Evolutionary conservation across 148 eudicot species (phyloP), one percentile per base, ranked within the genome.

Genomic region (Tetragonia tetragonoides): DNA sequence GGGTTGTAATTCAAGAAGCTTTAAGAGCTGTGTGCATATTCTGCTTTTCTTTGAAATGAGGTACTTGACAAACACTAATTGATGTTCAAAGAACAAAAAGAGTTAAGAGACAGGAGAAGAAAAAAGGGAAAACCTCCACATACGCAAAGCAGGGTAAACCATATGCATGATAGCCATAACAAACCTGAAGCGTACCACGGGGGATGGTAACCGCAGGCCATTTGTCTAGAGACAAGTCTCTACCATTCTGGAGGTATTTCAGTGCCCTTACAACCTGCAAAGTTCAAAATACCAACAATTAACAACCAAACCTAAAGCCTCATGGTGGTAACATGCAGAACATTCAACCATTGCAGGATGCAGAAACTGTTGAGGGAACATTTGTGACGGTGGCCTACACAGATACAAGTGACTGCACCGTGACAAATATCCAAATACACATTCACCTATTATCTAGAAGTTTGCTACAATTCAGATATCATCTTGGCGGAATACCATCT

Each of bases 181-280:
- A 90, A 83, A 93, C 99, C 99, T 96, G 98, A 83, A 96, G 93
- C 65, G 99, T 96, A 79, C 99, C 98, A 79, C 99, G 98, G 81
- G 97, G 97, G 80, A 96, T 96, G 77, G 83, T 66, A 79, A 90
- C 87, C 24, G 89, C 86, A 83, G 87, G 86, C 99, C 98, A 96
- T 78, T 82, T 86, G 64, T 89, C 81, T 60, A 71, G 73, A 76
- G 77, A 85, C 60, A 85, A 79, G 71, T 91, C 95, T 84, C 90
- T 85, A 49, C 93, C 93, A 42, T 83, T 81, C 85, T 91, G 99
- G 78, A 95, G 85, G 85, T 85, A 90, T 38, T 53, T 81, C 77
- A 96, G 80, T 51, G 99, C 99, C 87, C 99, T 90, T 44, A 93
- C 99, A 76, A 91, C 99, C 99, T 96, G 88, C 83, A 84, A 82